These are phyloP conservation scores for Arabis hirsuta DNA, from an alignment of 345 rosid genomes.

Conservation along the genomic window DNA sequence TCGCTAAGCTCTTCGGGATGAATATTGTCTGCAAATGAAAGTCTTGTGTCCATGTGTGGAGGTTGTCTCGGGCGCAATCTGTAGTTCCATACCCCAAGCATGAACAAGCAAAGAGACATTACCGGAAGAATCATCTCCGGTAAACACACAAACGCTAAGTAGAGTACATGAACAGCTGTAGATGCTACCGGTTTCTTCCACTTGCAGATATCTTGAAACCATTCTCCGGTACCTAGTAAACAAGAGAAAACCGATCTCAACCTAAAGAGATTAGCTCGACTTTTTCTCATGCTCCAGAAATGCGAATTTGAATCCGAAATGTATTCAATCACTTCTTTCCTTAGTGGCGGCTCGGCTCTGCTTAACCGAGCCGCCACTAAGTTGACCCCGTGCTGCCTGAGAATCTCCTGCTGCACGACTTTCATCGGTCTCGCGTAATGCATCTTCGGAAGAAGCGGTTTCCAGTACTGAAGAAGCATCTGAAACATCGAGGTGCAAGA, in stretches of 20 bases:
- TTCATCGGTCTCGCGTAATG: constrained; percentile 76
- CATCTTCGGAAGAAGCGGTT: constrained; percentile 89
- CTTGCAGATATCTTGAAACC: constrained; percentile 83
- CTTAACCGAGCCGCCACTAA: constrained; percentile 81
- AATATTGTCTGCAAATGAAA: constrained; percentile 72
- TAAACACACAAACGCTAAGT: constrained; percentile 63
- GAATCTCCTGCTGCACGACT: constrained; percentile 73
- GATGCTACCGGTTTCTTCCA: constrained; percentile 85
- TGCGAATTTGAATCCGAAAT: constrained; percentile 90
- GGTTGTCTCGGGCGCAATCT: constrained; percentile 75
- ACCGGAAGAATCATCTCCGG: constrained; percentile 89
- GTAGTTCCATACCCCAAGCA: constrained; percentile 85
- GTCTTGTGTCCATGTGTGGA: constrained; percentile 85
- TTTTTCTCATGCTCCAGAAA: constrained; percentile 95
- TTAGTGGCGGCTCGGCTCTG: constrained; percentile 87
- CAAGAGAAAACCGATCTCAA: constrained; percentile 67
- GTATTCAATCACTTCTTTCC: constrained; percentile 82
- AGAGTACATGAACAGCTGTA: constrained; percentile 62
- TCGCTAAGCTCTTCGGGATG: constrained; percentile 87
- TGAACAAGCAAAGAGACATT: constrained; percentile 71
- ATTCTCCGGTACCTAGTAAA: constrained; percentile 61
- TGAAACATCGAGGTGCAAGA: constrained; percentile 63
- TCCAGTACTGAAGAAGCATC: constrained; percentile 63
- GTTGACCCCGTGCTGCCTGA: constrained; percentile 76
- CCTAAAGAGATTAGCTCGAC: constrained; percentile 88